Percentiles rank a stretch among this genome's conserved stretches.
These are phyloP conservation scores for Lathyrus oleraceus DNA, from an alignment of 306 rosid genomes.

Conservation along the genomic window DNA sequence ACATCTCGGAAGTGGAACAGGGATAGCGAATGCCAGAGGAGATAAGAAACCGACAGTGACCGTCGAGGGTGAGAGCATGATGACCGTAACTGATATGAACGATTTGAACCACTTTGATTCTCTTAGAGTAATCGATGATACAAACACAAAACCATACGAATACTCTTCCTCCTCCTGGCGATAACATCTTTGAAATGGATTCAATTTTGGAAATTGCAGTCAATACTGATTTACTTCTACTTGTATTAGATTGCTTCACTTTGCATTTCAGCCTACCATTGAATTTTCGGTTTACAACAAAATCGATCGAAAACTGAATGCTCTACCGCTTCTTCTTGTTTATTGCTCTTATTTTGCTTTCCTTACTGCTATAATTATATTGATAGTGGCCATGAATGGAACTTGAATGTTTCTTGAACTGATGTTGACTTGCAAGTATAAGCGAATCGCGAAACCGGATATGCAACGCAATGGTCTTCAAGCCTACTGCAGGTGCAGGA, in stretches of 20 bases:
- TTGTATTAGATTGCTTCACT: not conserved
- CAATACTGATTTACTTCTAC: not conserved
- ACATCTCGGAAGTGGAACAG: conserved; percentile 94
- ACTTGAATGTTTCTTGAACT: too few species aligned
- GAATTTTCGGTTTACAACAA: too few species aligned
- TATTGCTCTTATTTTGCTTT: not conserved
- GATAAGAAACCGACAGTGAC: conserved; percentile 84
- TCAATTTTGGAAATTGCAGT: not conserved
- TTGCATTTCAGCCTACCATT: not conserved
- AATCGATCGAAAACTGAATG: too few species aligned
- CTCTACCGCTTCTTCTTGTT: not conserved
- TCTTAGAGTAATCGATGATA: conserved; percentile 39
- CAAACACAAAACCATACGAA: conserved; percentile 39
- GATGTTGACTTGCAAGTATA: too few species aligned
- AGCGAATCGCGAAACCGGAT: too few species aligned
- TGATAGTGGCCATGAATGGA: too few species aligned
- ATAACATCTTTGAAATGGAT: not conserved
- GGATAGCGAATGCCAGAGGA: conserved; percentile 98
- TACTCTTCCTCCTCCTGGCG: not conserved
- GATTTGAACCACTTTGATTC: conserved; percentile 72
- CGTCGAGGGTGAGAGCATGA: conserved; percentile 80
- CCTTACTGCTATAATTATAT: too few species aligned
- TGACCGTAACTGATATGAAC: conserved; percentile 87
- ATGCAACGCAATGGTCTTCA: too few species aligned
- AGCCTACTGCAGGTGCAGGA: too few species aligned